Conservation (phyloP, 2,329 filamentous ascomycete genomes). For the Mycocentrospora acerina region DNA sequence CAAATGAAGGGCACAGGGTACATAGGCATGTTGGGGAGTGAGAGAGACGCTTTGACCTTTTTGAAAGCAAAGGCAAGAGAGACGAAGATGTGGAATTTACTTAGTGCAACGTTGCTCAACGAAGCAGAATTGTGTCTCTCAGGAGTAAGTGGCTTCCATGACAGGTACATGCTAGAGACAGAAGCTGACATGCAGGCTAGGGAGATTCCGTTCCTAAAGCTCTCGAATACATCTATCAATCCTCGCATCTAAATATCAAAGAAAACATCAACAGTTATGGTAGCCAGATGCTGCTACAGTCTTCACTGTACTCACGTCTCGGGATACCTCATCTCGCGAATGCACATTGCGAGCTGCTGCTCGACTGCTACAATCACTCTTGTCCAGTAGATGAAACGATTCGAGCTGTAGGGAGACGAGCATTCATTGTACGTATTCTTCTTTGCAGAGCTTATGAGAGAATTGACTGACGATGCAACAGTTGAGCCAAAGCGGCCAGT, state of each 20-base stretch:
- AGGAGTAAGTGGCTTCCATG: slow-evolving; percentile 57
- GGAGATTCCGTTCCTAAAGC: slow-evolving; percentile 61
- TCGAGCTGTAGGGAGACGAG: slow-evolving; percentile 70
- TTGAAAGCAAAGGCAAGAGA: slow-evolving; percentile 85
- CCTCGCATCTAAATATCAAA: slow-evolving; percentile 78
- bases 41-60: slow-evolving; percentile 79
- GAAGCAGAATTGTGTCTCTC: slow-evolving; percentile 80
- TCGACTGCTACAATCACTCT: slow-evolving; percentile 67
- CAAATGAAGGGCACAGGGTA: slow-evolving; percentile 71
- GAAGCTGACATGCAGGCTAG: slow-evolving; percentile 33
- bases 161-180: not conserved
- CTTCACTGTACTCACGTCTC: slow-evolving; percentile 74
- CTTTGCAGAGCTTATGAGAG: not conserved
- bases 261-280: slow-evolving; percentile 75
- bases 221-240: slow-evolving; percentile 78
- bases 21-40: slow-evolving; percentile 72
- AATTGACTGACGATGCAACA: slow-evolving; percentile 16
- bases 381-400: slow-evolving; percentile 76
- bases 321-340: slow-evolving; percentile 62
- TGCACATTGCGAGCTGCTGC: slow-evolving; percentile 70
- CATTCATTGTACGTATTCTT: slow-evolving; percentile 54
- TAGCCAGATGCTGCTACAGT: slow-evolving; percentile 70
- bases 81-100: slow-evolving; percentile 78
- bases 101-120: slow-evolving; percentile 79
- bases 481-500: slow-evolving; percentile 67